Base-by-base conservation (phyloP, 2,329 filamentous ascomycete species). In the Pseudocercospora eumusae region DNA sequence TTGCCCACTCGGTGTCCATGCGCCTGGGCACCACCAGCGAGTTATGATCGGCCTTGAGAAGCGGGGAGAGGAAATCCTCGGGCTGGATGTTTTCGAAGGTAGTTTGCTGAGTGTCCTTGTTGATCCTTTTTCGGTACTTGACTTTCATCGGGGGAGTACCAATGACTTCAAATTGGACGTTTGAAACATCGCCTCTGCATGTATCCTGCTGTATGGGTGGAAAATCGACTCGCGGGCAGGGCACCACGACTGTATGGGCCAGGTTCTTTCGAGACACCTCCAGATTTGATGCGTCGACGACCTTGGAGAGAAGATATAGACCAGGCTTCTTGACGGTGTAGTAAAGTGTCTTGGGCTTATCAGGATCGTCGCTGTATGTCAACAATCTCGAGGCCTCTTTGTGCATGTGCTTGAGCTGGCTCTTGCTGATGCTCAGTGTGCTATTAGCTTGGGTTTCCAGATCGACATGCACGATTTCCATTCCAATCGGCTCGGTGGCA, bases 51-150 rank as follows among this genome's bases (percentile, higher is more conserved):
- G 83, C 80, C 49, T 86, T 82, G n/a, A 89, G 78, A 36, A 96
- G 80, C 0, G 92, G 92, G 0, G 92, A 96, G 2, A 84, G 82
- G 70, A 93, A 88, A 36, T 91, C 90, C 54, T 97, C 92, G 0
- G 95, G 93, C 70, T 96, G 93, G 49, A 99, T 86, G 71, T 91
- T 96, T 76, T 98, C 93, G 69, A 96, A 93, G 65, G 93, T 92
- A 68, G 93, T 92, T 63, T 90, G 91, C 69, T 88, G 88, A 66
- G 96, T 87, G 66, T 90, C 88, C 64, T 87, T 86, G 69, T 98
- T 96, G 69, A 96, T 88, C 6, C 87, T 88, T 58, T 92, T 89
- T 70, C 91, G 95, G 77, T 99, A 99, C 69, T 91, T 91, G 69
- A 99, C 90, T 74, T 93, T 93, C 66, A 99, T 81, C 2, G 95